Conservation (phyloP, 441 rosid genomes). For the Mallotus repandus region DNA sequence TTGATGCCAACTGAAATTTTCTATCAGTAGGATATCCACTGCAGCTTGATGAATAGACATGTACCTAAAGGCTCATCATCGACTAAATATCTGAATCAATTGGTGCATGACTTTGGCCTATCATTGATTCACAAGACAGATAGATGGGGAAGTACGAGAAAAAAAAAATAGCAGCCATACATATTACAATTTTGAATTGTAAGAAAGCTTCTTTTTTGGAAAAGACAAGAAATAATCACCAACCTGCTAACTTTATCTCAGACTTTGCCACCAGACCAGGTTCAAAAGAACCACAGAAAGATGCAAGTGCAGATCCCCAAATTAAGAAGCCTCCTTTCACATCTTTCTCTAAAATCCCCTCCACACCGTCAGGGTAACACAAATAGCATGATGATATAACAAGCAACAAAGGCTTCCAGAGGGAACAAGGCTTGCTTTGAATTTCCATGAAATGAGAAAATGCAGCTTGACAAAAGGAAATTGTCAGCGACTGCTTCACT, state of each 20-base stretch:
- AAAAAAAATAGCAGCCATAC: neutral
- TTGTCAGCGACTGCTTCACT: conserved; percentile 49
- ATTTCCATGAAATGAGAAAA: conserved; percentile 62
- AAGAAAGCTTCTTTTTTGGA: neutral
- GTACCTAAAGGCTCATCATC: neutral
- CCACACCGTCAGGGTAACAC: conserved; percentile 54
- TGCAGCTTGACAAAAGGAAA: conserved; percentile 58
- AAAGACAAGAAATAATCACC: conserved; percentile 22
- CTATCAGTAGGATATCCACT: neutral
- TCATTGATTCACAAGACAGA: neutral
- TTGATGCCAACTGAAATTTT: neutral
- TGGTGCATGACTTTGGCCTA: neutral
- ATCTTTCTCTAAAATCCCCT: conserved; percentile 52
- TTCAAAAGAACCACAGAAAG: conserved; percentile 40
- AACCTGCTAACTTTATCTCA: conserved; percentile 70
- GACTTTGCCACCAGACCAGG: conserved; percentile 43
- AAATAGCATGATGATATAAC: conserved; percentile 78
- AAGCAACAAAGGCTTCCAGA: conserved; percentile 79
- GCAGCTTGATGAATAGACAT: neutral
- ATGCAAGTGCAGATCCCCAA: conserved; percentile 72
- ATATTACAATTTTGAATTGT: neutral
- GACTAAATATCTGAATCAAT: neutral
- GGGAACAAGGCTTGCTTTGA: conserved; percentile 56
- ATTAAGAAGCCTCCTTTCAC: conserved; percentile 52
- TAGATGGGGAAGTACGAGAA: neutral